These are phyloP conservation scores for Colletotrichum lindemuthianum DNA, from an alignment of 2,329 filamentous ascomycete species.

Conservation along the genomic window DNA sequence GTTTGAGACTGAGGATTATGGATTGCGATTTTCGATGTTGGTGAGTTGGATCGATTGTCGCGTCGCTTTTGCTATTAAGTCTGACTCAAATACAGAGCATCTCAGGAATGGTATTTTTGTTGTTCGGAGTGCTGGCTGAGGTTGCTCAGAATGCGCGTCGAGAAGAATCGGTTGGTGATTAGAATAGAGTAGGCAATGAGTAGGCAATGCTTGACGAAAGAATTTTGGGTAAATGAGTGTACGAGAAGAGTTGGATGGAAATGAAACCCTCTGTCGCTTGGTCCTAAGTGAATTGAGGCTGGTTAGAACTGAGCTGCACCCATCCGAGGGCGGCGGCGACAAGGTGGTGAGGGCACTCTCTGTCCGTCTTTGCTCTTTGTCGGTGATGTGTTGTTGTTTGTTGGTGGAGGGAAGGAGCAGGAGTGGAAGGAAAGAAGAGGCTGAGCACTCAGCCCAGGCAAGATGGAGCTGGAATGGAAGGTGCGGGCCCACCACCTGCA, in stretches of 20 bases:
- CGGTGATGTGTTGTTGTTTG: constrained; percentile 33
- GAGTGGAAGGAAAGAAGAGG: constrained; percentile 30
- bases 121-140: too few species aligned
- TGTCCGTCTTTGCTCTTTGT: constrained; percentile 27
- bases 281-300: constrained; percentile 5
- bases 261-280: constrained; percentile 25
- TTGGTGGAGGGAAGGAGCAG: constrained; percentile 27
- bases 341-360: constrained; percentile 15
- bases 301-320: constrained; percentile 33
- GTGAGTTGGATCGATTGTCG: constrained; percentile 12
- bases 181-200: constrained; percentile 29
- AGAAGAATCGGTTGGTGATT: constrained; percentile 24
- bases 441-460: constrained; percentile 25
- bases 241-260: constrained; percentile 7
- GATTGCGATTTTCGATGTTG: constrained; percentile 7
- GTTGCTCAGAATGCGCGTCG: constrained; percentile 8
- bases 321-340: constrained; percentile 24
- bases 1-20: constrained; percentile 20
- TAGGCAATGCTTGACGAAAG: constrained; percentile 8
- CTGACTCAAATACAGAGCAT: too few species aligned
- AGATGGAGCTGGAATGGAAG: constrained; percentile 33
- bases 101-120: constrained; percentile 13
- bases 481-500: constrained; percentile 29
- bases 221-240: constrained; percentile 32
- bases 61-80: constrained; percentile 31